Conservation (phyloP, 2,329 filamentous ascomycete genomes). For the Geoglossum cookeanum region DNA sequence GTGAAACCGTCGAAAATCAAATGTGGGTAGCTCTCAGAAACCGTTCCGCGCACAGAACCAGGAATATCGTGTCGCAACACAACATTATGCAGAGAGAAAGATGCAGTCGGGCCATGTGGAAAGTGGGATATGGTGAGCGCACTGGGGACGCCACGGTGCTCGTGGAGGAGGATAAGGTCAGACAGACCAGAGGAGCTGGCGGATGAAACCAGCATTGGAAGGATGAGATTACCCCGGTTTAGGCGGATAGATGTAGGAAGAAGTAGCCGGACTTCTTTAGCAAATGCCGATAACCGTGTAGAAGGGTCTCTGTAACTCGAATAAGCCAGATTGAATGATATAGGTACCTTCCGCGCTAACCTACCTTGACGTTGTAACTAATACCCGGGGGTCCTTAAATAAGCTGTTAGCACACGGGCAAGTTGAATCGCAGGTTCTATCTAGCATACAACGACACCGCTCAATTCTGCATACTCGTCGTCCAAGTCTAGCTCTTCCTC, state of each 20-base stretch:
- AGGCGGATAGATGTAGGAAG: conserved; percentile 72
- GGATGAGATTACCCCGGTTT: conserved; percentile 77
- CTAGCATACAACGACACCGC: conserved; percentile 45
- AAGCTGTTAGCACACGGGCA: not conserved
- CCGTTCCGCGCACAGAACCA: conserved; percentile 66
- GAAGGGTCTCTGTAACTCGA: conserved; percentile 45
- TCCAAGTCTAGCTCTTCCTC: conserved; percentile 59
- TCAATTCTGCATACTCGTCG: conserved; percentile 78
- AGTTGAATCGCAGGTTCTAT: too few species aligned
- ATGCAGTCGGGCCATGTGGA: conserved; percentile 72
- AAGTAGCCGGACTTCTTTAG: conserved; percentile 74
- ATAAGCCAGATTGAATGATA: too few species aligned
- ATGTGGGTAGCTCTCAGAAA: conserved; percentile 83
- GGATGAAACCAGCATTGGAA: conserved; percentile 68
- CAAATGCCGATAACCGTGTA: conserved; percentile 67
- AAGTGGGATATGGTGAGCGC: conserved; percentile 75
- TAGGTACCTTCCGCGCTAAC: not conserved
- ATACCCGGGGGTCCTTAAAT: conserved; percentile 52
- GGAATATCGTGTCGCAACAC: conserved; percentile 86
- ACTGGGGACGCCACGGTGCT: conserved; percentile 82
- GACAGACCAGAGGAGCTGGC: conserved; percentile 63
- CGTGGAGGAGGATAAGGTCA: conserved; percentile 75
- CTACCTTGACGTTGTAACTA: conserved; percentile 66
- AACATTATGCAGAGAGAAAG: conserved; percentile 82
- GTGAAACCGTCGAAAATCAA: conserved; percentile 90